phyloP scores from a whole-genome alignment of 2,329 filamentous ascomycete species.

The Aspergillus melleus region DNA sequence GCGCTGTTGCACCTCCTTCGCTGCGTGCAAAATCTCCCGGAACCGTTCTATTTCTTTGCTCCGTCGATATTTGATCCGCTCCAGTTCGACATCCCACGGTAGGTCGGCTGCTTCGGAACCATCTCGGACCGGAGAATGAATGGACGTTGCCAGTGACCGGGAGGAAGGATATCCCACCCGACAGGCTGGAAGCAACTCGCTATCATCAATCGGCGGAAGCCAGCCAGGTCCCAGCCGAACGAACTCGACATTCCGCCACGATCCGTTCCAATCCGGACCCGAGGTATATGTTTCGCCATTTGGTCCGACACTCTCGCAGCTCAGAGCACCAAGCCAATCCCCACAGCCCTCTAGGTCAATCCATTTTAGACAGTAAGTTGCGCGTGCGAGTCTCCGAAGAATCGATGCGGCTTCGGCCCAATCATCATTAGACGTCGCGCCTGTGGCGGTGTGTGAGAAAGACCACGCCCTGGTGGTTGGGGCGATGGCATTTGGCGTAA shows the following conservation, averaged over 20 bases:
- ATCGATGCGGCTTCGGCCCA: constrained; percentile 58
- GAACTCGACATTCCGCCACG: constrained; percentile 47
- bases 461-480: constrained; percentile 40
- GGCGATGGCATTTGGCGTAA: constrained; percentile 55
- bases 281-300: constrained; percentile 28
- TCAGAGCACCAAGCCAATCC: constrained; percentile 56
- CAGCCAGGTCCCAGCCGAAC: constrained; percentile 45
- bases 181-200: constrained; percentile 5
- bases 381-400: constrained; percentile 55
- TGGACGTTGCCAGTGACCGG: constrained; percentile 22
- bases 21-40: constrained; percentile 25
- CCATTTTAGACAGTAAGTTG: constrained; percentile 61
- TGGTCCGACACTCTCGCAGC: constrained; percentile 38
- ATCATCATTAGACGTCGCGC: constrained; percentile 55
- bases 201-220: constrained; percentile 29
- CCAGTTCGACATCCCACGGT: constrained; percentile 34
- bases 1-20: constrained; percentile 32
- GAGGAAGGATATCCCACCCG: not conserved
- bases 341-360: constrained; percentile 62
- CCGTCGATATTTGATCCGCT: constrained; percentile 32
- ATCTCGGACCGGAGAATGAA: constrained; percentile 21
- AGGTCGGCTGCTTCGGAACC: constrained; percentile 9
- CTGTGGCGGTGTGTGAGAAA: constrained; percentile 49
- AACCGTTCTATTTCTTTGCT: constrained; percentile 34
- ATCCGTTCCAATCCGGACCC: constrained; percentile 47